Evolutionary conservation across 169 alveolate genomes (phyloP).

Genomic region (Plasmodium gonderi): DNA sequence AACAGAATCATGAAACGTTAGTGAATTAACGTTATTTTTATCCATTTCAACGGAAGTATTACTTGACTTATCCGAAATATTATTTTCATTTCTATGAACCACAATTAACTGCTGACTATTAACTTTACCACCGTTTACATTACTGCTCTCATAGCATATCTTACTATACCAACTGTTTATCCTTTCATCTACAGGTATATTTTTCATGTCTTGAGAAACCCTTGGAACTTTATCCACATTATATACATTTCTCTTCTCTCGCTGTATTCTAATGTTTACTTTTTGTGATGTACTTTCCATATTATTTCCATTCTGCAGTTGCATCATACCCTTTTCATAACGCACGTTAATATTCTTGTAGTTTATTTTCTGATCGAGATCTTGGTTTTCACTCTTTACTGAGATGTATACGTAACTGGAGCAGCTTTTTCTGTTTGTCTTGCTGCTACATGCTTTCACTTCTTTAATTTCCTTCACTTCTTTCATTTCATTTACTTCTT

Average conservation of each 20-base stretch:
- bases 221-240: constrained; percentile 2
- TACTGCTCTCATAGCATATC: not conserved
- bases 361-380: not conserved
- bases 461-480: not conserved
- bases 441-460: not conserved
- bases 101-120: not conserved
- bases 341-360: not conserved
- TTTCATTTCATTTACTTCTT: not conserved
- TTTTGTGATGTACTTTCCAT: not conserved
- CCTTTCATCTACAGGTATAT: not conserved
- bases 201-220: not conserved
- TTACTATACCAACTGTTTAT: not conserved
- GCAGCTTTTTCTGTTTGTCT: not conserved
- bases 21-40: not conserved
- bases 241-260: constrained; percentile 19
- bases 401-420: constrained; percentile 15
- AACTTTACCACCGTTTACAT: not conserved
- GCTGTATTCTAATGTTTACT: not conserved
- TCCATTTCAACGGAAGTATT: not conserved
- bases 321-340: not conserved
- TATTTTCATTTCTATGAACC: not conserved
- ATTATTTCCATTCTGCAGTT: not conserved
- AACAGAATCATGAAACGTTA: not conserved
- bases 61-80: not conserved
- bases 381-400: not conserved